Base-by-base conservation (phyloP, 495 filamentous ascomycete genomes). In the Aspergillus cavernicola region DNA sequence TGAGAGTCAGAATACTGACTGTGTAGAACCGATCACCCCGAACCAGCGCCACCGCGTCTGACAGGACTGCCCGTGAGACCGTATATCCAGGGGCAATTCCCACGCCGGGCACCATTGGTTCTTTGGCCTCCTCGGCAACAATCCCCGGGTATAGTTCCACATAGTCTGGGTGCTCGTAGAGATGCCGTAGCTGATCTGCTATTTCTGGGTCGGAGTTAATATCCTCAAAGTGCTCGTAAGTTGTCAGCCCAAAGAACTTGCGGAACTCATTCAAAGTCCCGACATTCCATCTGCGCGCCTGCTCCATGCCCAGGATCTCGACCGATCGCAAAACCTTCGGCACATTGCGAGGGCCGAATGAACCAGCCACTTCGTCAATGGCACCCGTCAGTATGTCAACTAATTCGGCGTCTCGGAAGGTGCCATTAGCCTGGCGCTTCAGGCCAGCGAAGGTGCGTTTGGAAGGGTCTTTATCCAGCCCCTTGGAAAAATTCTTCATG, bases 131-230 rank as follows among this genome's bases (percentile, higher is more conserved):
- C 62, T 84, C 81, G 6, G 74, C 59, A 28, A 82, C 72, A 41
- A 84, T 69, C 58, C 81, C 82, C 5, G 80, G 75, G 61, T 85
- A 86, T 60, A 86, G 68, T 55, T 86, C 83, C 20, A 86, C 80
- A 52, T 70, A 70, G 62, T 86, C 83, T 10, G 80, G 80, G 64
- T 84, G 75, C 29, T 77, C 70, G 51, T 85, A 86, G 22, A 86
- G 68, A 12, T 43, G 22, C 10, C 23, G 20, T 9, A 43, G 22
- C 22, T 26, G 40, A 28, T 43, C 23, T 2, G 40, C 40, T 13
- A 43, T 29, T 5, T 26, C 22, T 5, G 20, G 22, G 23, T 43
- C 22, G 5, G 77, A 75, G 62, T 84, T 85, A 56, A 85, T 80
- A 40, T 82, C 78, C 59, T 83, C 78, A 55, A 85, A 85, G 1